Conservation (phyloP, 306 rosid genomes). For the Alnus glutinosa region DNA sequence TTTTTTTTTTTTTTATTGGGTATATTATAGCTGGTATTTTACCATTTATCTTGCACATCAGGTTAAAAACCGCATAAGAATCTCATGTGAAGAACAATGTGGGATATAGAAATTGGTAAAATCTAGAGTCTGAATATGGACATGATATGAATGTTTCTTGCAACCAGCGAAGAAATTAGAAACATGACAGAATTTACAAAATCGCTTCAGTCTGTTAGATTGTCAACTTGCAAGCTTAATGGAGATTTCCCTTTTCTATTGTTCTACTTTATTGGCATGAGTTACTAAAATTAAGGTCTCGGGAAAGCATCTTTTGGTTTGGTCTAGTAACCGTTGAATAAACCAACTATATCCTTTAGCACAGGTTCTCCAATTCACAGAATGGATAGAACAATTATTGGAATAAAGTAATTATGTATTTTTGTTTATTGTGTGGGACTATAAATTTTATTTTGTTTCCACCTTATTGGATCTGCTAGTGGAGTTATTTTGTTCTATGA, state of each 20-base stretch:
- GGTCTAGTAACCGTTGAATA: not conserved
- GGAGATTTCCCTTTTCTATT: not conserved
- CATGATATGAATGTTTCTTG: not conserved
- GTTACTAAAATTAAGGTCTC: not conserved
- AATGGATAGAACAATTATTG: not conserved
- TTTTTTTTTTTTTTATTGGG: not conserved
- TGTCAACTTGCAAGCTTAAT: slow-evolving; percentile 1
- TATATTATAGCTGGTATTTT: not conserved
- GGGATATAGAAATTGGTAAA: not conserved
- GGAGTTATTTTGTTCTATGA: not conserved
- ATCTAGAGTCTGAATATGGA: not conserved
- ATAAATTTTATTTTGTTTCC: not conserved
- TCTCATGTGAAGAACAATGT: not conserved
- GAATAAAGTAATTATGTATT: not conserved
- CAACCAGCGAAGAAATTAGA: not conserved
- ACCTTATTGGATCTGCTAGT: not conserved
- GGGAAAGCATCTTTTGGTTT: slow-evolving; percentile 5
- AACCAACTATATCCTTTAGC: not conserved
- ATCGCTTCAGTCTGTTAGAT: not conserved
- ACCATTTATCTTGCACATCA: not conserved
- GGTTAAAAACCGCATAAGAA: not conserved
- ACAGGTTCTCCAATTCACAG: not conserved
- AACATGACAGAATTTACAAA: not conserved
- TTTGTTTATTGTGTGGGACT: not conserved
- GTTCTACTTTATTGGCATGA: not conserved